These are phyloP conservation scores for Aurinia saxatilis DNA, from an alignment of 345 rosid genomes.

Conservation along the genomic window DNA sequence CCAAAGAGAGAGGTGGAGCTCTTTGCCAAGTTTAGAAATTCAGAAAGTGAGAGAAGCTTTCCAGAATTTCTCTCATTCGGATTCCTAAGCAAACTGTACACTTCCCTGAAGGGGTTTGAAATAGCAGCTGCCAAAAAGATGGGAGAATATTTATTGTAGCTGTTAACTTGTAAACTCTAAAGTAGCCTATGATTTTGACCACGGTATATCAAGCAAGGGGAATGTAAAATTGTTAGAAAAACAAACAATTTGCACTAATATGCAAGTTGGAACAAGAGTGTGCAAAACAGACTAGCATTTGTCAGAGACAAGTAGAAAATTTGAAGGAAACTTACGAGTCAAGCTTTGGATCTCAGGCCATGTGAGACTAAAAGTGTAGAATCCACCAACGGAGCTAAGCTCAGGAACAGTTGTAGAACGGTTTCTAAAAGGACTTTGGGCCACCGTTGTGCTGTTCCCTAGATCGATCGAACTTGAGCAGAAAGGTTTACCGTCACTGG, in stretches of 20 bases:
- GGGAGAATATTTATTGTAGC: not conserved
- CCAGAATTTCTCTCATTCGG: conserved; percentile 45
- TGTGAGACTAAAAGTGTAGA: conserved; percentile 55
- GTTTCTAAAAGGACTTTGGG: conserved; percentile 30
- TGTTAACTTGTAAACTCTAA: not conserved
- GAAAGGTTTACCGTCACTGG: conserved; percentile 63
- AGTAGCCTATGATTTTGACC: not conserved
- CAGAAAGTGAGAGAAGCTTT: conserved; percentile 41
- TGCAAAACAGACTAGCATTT: not conserved
- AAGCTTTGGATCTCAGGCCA: conserved; percentile 57
- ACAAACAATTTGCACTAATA: too few species aligned
- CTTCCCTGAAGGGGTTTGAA: conserved; percentile 36
- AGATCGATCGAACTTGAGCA: conserved; percentile 64
- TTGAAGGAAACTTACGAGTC: conserved; percentile 45
- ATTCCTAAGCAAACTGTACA: conserved; percentile 38
- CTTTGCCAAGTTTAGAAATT: conserved; percentile 60
- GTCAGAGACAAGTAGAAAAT: not conserved
- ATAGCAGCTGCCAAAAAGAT: conserved; percentile 44
- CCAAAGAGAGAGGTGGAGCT: conserved; percentile 60
- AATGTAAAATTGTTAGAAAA: too few species aligned
- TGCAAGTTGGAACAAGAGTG: not conserved
- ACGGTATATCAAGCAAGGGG: too few species aligned
- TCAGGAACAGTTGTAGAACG: conserved; percentile 37
- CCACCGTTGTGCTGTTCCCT: conserved; percentile 33
- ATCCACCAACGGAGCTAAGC: conserved; percentile 31